Evolutionary conservation across 129 eudicot species (phyloP), one percentile per base, ranked within the genome.

Genomic region (Smallanthus sonchifolius): DNA sequence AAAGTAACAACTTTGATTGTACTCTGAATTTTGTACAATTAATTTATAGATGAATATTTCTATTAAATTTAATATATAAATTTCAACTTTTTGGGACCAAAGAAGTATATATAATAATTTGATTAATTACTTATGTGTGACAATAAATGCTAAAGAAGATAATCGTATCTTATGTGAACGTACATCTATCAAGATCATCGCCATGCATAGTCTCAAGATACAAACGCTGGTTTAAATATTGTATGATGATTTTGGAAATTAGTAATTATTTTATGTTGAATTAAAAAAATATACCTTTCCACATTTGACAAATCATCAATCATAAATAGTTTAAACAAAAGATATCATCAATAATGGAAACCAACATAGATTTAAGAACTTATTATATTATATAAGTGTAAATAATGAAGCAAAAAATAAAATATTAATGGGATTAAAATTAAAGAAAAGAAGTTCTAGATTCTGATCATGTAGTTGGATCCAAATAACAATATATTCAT

Each of bases 181-280:
- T 65, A 79, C 83, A 72, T 52, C 68, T 79, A 78, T 79, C 73
- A 72, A 79, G 78, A 63, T 79, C 49, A 63, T 70, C 47, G 48
- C 67, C 67, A 62, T 71, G 77, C 82, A 71, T 30, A 51, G 78
- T 79, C 63, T 76, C 59, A 43, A 52, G 11, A 71, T 39, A 39
- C 19, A 63, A 51, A 70, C 76, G 62, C 61, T 62, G 57, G 73
- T 62, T 28, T 24, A 24, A 24, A 24, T 24, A 51, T 51, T 49
- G 44, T 39, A 65, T 65, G 38, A 43, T 35, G 13, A 40, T 48
- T 30, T 63, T 64, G 54, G 39, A 43, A 57, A 49, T 42, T 17
- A 72, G 38, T 42, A 28, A 40, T 72, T 16, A 64, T 52, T 77
- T 63, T 54, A 52, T 51, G 62, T 40, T 42, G 7, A 52, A 64